Percentiles rank a stretch among this genome's conserved stretches.
These are phyloP conservation scores for Cutaneotrichosporon spelunceum DNA, from an alignment of 1,284 basidiomycete species.

Conservation along the genomic window DNA sequence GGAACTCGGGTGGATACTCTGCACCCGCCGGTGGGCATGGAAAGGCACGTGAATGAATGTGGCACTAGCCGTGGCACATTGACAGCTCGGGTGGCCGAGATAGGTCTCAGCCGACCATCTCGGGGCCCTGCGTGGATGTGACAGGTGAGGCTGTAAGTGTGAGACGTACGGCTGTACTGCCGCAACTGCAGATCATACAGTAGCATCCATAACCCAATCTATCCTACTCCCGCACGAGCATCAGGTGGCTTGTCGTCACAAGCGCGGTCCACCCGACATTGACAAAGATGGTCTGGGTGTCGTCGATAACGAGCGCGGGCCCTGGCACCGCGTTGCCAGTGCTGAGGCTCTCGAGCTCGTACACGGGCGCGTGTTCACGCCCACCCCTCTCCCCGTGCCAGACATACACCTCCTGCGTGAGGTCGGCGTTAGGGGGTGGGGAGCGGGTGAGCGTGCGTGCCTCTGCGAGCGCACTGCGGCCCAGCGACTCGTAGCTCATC, in stretches of 20 bases:
- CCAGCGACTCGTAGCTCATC: slow-evolving; percentile 80
- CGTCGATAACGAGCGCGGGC: slow-evolving; percentile 43
- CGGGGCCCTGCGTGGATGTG: too few species aligned
- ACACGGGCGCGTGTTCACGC: slow-evolving; percentile 70
- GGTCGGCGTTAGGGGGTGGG: slow-evolving; percentile 42
- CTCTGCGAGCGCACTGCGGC: slow-evolving; percentile 74
- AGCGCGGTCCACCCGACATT: slow-evolving; percentile 40
- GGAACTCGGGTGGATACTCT: too few species aligned
- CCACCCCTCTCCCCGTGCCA: slow-evolving; percentile 13
- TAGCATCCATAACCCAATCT: neutral
- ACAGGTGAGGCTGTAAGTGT: too few species aligned
- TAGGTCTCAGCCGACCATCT: too few species aligned
- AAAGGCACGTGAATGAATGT: too few species aligned
- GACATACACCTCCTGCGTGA: slow-evolving; percentile 35
- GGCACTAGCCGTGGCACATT: too few species aligned
- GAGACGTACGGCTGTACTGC: too few species aligned
- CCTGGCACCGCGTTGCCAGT: slow-evolving; percentile 64
- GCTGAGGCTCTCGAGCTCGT: slow-evolving; percentile 62
- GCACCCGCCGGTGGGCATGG: too few species aligned
- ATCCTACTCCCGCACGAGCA: slow-evolving; percentile 11
- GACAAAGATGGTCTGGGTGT: slow-evolving; percentile 45
- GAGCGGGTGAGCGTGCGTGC: slow-evolving; percentile 47
- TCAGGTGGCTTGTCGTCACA: slow-evolving; percentile 18
- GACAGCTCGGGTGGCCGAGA: too few species aligned
- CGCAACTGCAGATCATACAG: too few species aligned